Evolutionary conservation across 306 rosid species (phyloP), one percentile per base, ranked within the genome.

Genomic region (Sophora flavescens): DNA sequence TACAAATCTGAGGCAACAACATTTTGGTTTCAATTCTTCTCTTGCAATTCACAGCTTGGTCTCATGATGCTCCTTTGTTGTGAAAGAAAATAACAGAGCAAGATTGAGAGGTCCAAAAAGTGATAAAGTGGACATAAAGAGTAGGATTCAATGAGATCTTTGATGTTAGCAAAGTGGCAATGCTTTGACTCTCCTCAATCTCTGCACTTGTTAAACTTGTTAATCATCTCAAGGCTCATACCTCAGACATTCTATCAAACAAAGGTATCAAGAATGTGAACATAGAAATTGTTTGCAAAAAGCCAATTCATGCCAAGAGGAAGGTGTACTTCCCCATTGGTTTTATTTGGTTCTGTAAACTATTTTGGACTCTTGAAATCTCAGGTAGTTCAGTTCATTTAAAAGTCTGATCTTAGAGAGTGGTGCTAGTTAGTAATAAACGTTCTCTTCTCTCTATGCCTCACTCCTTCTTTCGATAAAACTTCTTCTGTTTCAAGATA

Each of bases 271-370:
- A n/a, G n/a, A n/a, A n/a, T n/a, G n/a, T n/a, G n/a, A n/a, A n/a
- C n/a, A n/a, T n/a, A n/a, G n/a, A n/a, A n/a, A n/a, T n/a, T n/a
- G 62, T 74, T 82, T 17, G 58, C 72, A 60, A 89, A 87, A 70
- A 1, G 90, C 90, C 57, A 87, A 75, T 74, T 86, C 90, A 3
- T 90, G 86, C 73, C 90, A 18, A 90, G 87, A 41, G 91, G 90
- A 54, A 87, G 87, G 76, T 82, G 94, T 89, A 47, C 87, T 87
- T 48, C 91, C 91, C 87, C 90, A 86, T 63, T 51, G 57, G 9
- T 8, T 58, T 28, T 12, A 58, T 58, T 52, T 58, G 63, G 63
- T 28, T 58, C 39, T 39, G 3, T 28, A 51, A 15, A n/a, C 22
- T n/a, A 51, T 51, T 8, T 3, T 8, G 9, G 57, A 51, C 22